phyloP scores from a whole-genome alignment of 805 yeast species.

The Zygosaccharomyces lentus region DNA sequence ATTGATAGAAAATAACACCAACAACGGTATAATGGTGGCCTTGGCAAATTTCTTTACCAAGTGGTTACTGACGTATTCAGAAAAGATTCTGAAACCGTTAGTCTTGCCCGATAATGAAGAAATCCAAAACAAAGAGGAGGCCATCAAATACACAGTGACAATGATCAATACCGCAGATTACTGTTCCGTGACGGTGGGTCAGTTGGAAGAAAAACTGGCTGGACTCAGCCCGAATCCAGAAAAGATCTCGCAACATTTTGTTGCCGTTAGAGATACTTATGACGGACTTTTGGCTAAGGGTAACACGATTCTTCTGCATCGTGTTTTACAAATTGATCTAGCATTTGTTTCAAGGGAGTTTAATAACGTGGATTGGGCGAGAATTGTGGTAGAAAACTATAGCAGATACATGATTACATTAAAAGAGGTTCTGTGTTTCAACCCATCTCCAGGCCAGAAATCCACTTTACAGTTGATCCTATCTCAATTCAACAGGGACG shows the following conservation, averaged over 20 bases:
- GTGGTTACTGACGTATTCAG: constrained; percentile 58
- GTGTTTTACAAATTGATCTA: constrained; percentile 53
- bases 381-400: constrained; percentile 62
- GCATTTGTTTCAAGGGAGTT: constrained; percentile 81
- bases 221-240: constrained; percentile 41
- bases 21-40: constrained; percentile 35
- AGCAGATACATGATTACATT: constrained; percentile 66
- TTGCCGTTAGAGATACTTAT: constrained; percentile 51
- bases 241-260: constrained; percentile 47
- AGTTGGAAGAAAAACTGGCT: constrained; percentile 60
- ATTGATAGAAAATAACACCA: constrained; percentile 37
- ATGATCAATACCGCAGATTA: constrained; percentile 87
- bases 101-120: constrained; percentile 41
- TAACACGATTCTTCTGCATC: constrained; percentile 50
- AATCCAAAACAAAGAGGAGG: constrained; percentile 48
- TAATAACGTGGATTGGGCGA: constrained; percentile 69
- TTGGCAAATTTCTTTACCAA: constrained; percentile 59
- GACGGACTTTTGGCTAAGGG: constrained; percentile 55
- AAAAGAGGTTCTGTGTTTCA: constrained; percentile 39
- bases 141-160: constrained; percentile 61
- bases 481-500: constrained; percentile 59
- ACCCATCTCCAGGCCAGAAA: constrained; percentile 25
- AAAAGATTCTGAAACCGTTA: constrained; percentile 45
- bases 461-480: constrained; percentile 39
- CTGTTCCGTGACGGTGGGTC: constrained; percentile 71